phyloP scores from a whole-genome alignment of 1,284 basidiomycete genomes.

The Ganoderma sp. region DNA sequence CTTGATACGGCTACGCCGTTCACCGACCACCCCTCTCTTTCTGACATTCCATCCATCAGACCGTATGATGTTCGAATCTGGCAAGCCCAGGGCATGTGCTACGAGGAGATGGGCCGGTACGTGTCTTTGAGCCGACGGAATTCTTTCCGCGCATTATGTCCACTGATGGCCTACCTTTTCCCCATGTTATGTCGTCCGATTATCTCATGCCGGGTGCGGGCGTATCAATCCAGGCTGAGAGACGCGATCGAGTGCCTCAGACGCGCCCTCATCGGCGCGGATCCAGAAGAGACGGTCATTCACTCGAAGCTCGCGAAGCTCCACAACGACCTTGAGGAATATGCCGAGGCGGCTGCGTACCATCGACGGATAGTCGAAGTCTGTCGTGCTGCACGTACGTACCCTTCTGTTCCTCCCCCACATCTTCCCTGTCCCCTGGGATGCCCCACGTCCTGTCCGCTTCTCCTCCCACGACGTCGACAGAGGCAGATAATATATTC shows the following conservation, averaged over 20 bases:
- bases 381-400: slow-evolving; percentile 61
- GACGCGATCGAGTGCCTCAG: slow-evolving; percentile 92
- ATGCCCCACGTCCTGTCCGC: neutral
- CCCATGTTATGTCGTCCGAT: slow-evolving; percentile 6
- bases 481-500: slow-evolving; percentile 7
- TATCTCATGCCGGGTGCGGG: neutral
- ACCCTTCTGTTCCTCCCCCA: slow-evolving; percentile 16
- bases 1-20: slow-evolving; percentile 6
- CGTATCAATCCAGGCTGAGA: slow-evolving; percentile 55
- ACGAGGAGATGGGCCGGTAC: slow-evolving; percentile 87
- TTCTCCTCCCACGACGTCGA: neutral
- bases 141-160: slow-evolving; percentile 28
- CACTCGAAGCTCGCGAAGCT: slow-evolving; percentile 82
- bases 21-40: slow-evolving; percentile 2
- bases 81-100: slow-evolving; percentile 94
- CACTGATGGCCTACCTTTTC: slow-evolving; percentile 25
- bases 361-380: slow-evolving; percentile 79
- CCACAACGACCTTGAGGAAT: slow-evolving; percentile 71
- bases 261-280: slow-evolving; percentile 85
- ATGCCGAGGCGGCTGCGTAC: slow-evolving; percentile 69
- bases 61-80: slow-evolving; percentile 97
- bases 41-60: slow-evolving; percentile 48
- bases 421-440: neutral
- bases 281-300: slow-evolving; percentile 77
- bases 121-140: slow-evolving; percentile 14